A percentile compares a stretch with the other conserved stretches of the same genome.
Evolutionary conservation across 2,329 filamentous ascomycete genomes (phyloP).

Genomic region (Sarocladium strictum): DNA sequence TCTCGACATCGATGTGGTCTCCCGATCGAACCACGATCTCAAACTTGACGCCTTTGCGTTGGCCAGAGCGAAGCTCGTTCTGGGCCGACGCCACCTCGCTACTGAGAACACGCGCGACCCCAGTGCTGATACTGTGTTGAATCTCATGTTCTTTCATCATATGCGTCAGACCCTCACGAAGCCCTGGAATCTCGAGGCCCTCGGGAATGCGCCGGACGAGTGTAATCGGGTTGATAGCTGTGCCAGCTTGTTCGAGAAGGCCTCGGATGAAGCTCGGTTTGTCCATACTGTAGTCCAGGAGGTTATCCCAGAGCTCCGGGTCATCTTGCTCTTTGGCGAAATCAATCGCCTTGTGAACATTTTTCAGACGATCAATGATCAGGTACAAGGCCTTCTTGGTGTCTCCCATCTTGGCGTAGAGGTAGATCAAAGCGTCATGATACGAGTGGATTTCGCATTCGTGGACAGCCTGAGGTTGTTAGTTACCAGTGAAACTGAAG

Average conservation of each 20-base stretch:
- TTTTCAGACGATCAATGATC: conserved; percentile 87
- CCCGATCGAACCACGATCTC: conserved; percentile 53
- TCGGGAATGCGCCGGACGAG: conserved; percentile 88
- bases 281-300: conserved; percentile 95
- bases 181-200: conserved; percentile 84
- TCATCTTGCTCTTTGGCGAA: conserved; percentile 94
- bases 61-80: conserved; percentile 70
- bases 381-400: conserved; percentile 86
- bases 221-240: conserved; percentile 84
- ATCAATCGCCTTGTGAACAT: conserved; percentile 86
- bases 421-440: conserved; percentile 88
- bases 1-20: conserved; percentile 37
- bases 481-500: conserved; percentile 12
- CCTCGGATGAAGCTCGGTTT: conserved; percentile 92
- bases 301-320: conserved; percentile 87
- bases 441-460: conserved; percentile 78
- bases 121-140: conserved; percentile 84
- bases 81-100: conserved; percentile 85
- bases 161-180: conserved; percentile 79
- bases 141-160: conserved; percentile 96
- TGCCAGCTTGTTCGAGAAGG: conserved; percentile 88
- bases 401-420: conserved; percentile 91
- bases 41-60: conserved; percentile 84
- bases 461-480: conserved; percentile 48
- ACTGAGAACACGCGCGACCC: conserved; percentile 78